These are phyloP conservation scores for Tricholoma terreum DNA, from an alignment of 768 basidiomycete genomes.

Conservation along the genomic window DNA sequence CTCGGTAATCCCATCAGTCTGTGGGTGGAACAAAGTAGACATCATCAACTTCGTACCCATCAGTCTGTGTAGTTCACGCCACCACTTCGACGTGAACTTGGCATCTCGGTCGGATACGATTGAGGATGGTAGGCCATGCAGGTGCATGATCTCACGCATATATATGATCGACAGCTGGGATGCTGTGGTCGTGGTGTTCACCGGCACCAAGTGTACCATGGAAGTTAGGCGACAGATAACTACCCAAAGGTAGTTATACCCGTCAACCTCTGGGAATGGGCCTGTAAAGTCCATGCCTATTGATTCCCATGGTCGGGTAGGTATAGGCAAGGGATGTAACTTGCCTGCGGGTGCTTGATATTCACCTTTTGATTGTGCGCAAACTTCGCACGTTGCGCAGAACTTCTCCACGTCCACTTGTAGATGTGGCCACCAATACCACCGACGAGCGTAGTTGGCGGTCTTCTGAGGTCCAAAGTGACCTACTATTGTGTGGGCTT, in stretches of 20 bases:
- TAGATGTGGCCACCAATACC: neutral
- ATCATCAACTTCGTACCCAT: neutral
- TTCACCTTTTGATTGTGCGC: neutral
- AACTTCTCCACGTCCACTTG: neutral
- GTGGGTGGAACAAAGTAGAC: neutral
- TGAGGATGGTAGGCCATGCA: neutral
- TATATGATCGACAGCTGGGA: neutral
- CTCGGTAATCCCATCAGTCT: neutral
- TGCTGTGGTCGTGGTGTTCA: neutral
- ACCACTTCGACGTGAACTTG: neutral
- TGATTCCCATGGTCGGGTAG: neutral
- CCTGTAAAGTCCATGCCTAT: neutral
- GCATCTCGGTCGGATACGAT: neutral
- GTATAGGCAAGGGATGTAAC: neutral
- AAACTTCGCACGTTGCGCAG: neutral
- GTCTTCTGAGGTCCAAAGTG: slow-evolving; percentile 30
- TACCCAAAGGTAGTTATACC: neutral
- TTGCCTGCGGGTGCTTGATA: neutral
- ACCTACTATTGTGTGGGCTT: slow-evolving; percentile 29
- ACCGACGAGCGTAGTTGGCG: slow-evolving; percentile 22
- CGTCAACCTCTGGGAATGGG: neutral
- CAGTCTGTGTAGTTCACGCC: neutral
- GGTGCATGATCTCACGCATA: neutral
- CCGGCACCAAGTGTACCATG: neutral
- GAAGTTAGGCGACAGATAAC: neutral